Evolutionary conservation across 2,329 filamentous ascomycete species (phyloP), one percentile per base, ranked within the genome.

Genomic region (Alternaria viburni): DNA sequence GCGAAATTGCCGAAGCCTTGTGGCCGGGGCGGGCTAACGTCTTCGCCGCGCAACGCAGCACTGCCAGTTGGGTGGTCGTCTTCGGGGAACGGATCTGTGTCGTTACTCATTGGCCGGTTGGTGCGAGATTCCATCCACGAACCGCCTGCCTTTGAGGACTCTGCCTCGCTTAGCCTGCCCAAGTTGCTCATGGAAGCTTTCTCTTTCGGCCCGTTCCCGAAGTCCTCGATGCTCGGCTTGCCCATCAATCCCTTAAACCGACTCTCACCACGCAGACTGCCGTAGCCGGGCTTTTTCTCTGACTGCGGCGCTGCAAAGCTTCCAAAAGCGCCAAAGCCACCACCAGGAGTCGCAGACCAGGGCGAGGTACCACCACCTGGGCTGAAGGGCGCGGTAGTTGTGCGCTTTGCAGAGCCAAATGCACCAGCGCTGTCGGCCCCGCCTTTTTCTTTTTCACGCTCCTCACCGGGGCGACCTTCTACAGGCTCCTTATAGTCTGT

Each of bases 231-330:
- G 69, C 86, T 90, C 36, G 93, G 90, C 80, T 94, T 96, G 19
- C 89, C 89, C 69, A 97, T 90, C 21, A 97, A 81, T 74, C 93
- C 93, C 69, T 94, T 95, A 73, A 97, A 89, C 26, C 93, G 90
- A 77, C 93, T 97, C 76, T 93, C 92, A 3, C 91, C 89, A 61
- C 91, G 86, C 26, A 87, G 81, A 74, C 87, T 90, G 26, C 89
- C 90, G 72, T 91, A 87, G 10, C 86, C 85, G 26, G 87, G 76
- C 70, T 92, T 89, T 82, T 96, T 97, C 58, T 97, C 93, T 51
- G 75, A 52, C 54, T 75, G 76, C 19, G 75, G 41, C 77, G 80
- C 80, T n/a, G 91, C 90, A 79, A 98, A 98, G 73, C 90, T 96
- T 11, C 95, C 95, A 80, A 99, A 99, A 21, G 90, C 90, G 32